These are phyloP conservation scores for Solanum lycopersicoides DNA, from an alignment of 257 asterid genomes.

Conservation along the genomic window DNA sequence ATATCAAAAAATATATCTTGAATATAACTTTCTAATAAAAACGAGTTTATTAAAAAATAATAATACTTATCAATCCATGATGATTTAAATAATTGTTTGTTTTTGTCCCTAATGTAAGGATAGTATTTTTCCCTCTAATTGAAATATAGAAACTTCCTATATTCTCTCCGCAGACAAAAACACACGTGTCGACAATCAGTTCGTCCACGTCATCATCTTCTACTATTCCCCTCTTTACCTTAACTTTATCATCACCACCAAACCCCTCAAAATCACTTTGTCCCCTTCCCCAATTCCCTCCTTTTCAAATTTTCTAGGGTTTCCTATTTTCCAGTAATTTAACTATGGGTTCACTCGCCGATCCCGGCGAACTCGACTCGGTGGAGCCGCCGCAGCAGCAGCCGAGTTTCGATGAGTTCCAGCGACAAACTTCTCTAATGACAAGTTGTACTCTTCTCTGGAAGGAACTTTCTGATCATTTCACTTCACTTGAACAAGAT, in stretches of 20 bases:
- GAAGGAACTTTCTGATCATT: conserved; percentile 98
- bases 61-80: no score
- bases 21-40: no score
- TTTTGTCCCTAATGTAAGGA: not conserved
- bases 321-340: conserved; percentile 21
- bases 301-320: conserved; percentile 36
- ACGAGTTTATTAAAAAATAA: no score
- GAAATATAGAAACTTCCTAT: not conserved
- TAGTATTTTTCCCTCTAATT: not conserved
- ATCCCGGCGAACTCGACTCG: conserved; percentile 71
- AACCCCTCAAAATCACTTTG: not conserved
- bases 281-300: conserved; percentile 2
- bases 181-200: conserved; percentile 25
- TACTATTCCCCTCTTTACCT: conserved; percentile 7
- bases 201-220: conserved; percentile 39
- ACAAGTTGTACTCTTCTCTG: conserved; percentile 97
- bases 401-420: conserved; percentile 93
- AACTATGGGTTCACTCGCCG: conserved; percentile 85
- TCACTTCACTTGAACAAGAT: conserved; percentile 78
- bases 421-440: conserved; percentile 95
- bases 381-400: conserved; percentile 40
- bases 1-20: no score
- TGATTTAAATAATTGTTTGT: not conserved
- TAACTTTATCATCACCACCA: conserved; percentile 34
- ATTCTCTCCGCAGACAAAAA: conserved; percentile 14